Evolutionary conservation across 164 flowering plant species (phyloP), one percentile per base, ranked within the genome.

Genomic region (Magnolia changhungtana): DNA sequence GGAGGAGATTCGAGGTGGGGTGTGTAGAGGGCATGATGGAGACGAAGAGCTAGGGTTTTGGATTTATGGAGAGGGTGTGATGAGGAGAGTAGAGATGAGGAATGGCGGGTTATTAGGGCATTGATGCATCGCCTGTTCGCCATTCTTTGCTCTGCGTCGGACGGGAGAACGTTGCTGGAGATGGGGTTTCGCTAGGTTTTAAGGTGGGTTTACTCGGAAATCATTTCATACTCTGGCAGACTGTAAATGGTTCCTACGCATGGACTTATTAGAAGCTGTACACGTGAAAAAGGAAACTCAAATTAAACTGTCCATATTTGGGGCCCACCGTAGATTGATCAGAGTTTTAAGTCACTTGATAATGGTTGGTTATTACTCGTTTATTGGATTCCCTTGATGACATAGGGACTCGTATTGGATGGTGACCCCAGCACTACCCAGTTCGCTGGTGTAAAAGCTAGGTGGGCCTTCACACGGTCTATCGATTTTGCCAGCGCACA

Each of bases 101-200:
- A 71, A 31, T 80, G 89, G 81, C 86, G 88, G 37, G 76, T 78
- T 11, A 55, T 55, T 14, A 88, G 72, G 0, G 80, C 65, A n/a
- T 76, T 78, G 69, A 88, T 78, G 82, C 83, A 84, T 78, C 93
- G 88, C 69, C 87, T 80, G 50, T 67, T 82, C 67, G 91, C 89
- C 93, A 90, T 90, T 37, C 51, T 74, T 55, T 37, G 3, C 50
- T n/a, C 31, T n/a, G 11, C 14, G 24, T 29, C 29, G 68, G 20
- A 31, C 20, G 51, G 52, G 50, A 74, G 71, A 70, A 24, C 67
- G 67, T 52, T 51, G 52, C 31, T 63, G 59, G 75, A 67, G 75
- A 6, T 70, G 45, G 45, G 45, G 7, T 37, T 31, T 37, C 0
- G 0, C 61, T 55, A 8, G 63, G 37, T 64, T 19, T 2, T 14